Evolutionary conservation across 768 basidiomycete species (phyloP), one percentile per base, ranked within the genome.

Genomic region (Cystofilobasidium capitatum): DNA sequence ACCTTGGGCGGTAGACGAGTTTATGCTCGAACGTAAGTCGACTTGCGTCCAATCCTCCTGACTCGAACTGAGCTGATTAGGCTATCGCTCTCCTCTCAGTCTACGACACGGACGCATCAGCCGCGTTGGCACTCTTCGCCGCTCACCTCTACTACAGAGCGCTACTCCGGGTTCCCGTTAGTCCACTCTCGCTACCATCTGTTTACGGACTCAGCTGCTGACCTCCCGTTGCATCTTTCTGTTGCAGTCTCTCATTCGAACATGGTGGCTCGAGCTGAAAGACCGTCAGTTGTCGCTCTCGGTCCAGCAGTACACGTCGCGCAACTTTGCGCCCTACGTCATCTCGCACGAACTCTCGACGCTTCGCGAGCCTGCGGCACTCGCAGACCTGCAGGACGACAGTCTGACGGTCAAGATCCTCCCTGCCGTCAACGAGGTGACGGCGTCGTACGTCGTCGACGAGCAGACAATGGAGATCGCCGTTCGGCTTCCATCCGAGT

Each of bases 391-490:
- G 13, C 78, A 79, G 1, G 89, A 89, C 71, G 91, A 93, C 71
- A 87, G 85, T 68, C 78, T 97, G 67, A 83, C 82, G 12, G 79
- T 98, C 76, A 91, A 89, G 72, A 86, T 96, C 26, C 82, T 85
- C 0, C 78, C 76, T 39, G 82, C 83, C 1, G 82, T 85, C 29
- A 85, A 86, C 69, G 96, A 98, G 76, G 88, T 96, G 49, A 84
- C 83, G 1, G 90, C 87, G 13, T 82, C 83, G 22, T 99, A 94
- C 74, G 79, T 83, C 37, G 87, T 99, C 1, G 96, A 99, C 75
- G 96, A 99, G 51, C 90, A 98, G 74, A 83, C 86, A 60, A 83
- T 99, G 71, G 94, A 98, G 78, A 85, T 99, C 66, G 85, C 82
- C 44, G 79, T 98, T 70, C 84, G 86, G 72, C 85, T 98, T 35